A percentile compares a stretch with the other conserved stretches of the same genome.
Conservation (phyloP, 1,139 yeast species). For the Taphrina deformans region DNA sequence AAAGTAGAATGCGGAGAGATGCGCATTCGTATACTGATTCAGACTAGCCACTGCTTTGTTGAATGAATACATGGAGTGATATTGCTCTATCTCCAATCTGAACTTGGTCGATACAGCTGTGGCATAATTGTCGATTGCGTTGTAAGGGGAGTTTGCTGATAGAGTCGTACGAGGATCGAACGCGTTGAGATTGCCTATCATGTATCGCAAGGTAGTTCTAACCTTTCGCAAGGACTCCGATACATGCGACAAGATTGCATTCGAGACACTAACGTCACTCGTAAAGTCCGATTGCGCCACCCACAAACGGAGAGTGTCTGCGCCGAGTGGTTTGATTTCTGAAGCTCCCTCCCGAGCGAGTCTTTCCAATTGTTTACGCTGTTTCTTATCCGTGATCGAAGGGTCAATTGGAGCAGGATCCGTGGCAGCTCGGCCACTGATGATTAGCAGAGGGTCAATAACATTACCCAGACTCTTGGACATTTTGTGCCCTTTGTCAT, state of each 20-base stretch:
- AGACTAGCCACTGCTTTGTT: conserved; percentile 54
- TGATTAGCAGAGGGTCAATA: conserved; percentile 63
- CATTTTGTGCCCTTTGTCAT: conserved; percentile 85
- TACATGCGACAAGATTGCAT: conserved; percentile 70
- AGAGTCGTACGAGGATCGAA: conserved; percentile 39
- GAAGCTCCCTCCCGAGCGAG: conserved; percentile 16
- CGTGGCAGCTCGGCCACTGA: conserved; percentile 53
- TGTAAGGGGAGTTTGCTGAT: conserved; percentile 43
- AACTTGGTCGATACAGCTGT: conserved; percentile 59
- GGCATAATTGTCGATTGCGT: conserved; percentile 63
- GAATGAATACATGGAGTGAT: conserved; percentile 63
- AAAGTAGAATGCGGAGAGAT: conserved; percentile 79
- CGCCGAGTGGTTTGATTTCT: conserved; percentile 54
- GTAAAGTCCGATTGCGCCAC: conserved; percentile 87
- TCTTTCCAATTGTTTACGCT: conserved; percentile 52
- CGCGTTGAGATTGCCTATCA: conserved; percentile 71
- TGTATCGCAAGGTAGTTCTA: conserved; percentile 74
- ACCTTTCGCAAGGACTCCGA: conserved; percentile 78
- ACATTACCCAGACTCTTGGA: conserved; percentile 89
- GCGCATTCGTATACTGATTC: conserved; percentile 62
- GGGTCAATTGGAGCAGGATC: not conserved
- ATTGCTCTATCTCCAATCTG: conserved; percentile 49
- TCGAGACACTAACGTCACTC: conserved; percentile 73
- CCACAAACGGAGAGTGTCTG: conserved; percentile 89
- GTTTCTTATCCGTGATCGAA: conserved; percentile 50